These are phyloP conservation scores for Spathaspora sp. DNA, from an alignment of 1,139 yeast species.

Conservation along the genomic window DNA sequence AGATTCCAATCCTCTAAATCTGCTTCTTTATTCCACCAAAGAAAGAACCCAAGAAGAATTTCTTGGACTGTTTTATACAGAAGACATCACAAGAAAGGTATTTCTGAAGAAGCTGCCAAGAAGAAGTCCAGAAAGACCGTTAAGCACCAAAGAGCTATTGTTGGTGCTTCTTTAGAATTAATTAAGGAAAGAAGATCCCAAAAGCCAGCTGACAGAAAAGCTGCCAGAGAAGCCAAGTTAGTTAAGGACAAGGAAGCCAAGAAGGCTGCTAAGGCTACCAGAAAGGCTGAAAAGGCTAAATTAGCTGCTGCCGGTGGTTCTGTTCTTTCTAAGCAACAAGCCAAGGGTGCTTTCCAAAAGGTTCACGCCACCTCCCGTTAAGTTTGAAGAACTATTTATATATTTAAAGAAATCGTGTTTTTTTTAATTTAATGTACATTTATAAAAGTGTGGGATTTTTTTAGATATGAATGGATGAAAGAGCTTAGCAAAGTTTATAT, in stretches of 20 bases:
- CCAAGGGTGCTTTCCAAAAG: constrained; percentile 95
- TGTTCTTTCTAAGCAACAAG: constrained; percentile 75
- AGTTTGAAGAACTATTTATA: constrained; percentile 20
- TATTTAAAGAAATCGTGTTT: constrained; percentile 12
- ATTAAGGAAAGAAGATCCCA: constrained; percentile 96
- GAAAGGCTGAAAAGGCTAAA: constrained; percentile 93
- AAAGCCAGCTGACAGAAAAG: constrained; percentile 98
- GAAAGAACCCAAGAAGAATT: constrained; percentile 99
- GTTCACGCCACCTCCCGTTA: constrained; percentile 97
- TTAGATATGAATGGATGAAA: constrained; percentile 6
- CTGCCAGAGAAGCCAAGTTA: constrained; percentile 90
- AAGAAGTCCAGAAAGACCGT: constrained; percentile 97
- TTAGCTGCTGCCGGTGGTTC: constrained; percentile 72
- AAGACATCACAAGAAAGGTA: constrained; percentile 99
- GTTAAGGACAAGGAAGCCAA: constrained; percentile 93
- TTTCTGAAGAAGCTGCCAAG: constrained; percentile 96
- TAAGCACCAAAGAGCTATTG: constrained; percentile 98
- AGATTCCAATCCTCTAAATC: constrained; percentile 98
- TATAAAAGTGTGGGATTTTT: constrained; percentile 15
- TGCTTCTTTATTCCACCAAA: constrained; percentile 97
- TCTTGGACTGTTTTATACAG: constrained; percentile 99
- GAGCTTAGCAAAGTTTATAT: constrained; percentile 3
- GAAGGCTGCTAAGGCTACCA: constrained; percentile 90
- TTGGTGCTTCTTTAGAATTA: constrained; percentile 98
- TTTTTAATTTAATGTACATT: constrained; percentile 19